Conservation (phyloP, 208 protist species). For the Acanthamoeba lenticulata region DNA sequence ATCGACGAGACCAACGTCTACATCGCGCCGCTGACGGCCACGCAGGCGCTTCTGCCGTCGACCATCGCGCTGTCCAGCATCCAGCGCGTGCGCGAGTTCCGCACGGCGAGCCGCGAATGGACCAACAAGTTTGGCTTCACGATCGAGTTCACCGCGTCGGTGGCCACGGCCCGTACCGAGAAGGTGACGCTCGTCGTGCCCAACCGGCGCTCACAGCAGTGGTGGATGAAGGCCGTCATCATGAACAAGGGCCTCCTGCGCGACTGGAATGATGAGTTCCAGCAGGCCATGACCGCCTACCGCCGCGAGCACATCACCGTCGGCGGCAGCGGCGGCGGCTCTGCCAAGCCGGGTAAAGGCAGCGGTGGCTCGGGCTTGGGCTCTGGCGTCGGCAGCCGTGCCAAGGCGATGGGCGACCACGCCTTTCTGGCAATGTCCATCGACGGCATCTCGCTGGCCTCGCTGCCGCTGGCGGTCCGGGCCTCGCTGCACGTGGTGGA, state of each 20-base stretch:
- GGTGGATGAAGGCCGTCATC: slow-evolving; percentile 57
- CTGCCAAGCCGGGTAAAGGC: too few species aligned
- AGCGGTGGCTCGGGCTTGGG: too few species aligned
- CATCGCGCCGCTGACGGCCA: not conserved
- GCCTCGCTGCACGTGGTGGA: slow-evolving; percentile 44
- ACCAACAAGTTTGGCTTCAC: slow-evolving; percentile 10
- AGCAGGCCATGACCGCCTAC: slow-evolving; percentile 36
- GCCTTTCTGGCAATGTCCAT: not conserved
- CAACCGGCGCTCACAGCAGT: not conserved
- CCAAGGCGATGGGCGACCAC: not conserved
- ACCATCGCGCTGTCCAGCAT: not conserved
- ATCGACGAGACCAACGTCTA: slow-evolving; percentile 35
- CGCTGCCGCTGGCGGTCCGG: not conserved
- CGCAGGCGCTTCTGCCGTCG: not conserved
- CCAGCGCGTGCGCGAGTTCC: slow-evolving; percentile 1
- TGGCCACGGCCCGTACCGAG: not conserved
- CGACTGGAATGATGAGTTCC: slow-evolving; percentile 54
- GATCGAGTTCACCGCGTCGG: not conserved
- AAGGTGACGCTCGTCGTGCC: slow-evolving; percentile 50
- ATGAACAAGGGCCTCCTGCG: slow-evolving; percentile 58
- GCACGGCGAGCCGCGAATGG: slow-evolving; percentile 38
- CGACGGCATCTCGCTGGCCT: not conserved
- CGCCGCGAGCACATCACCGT: not conserved
- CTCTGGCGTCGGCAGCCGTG: too few species aligned
- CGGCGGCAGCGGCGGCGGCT: not conserved